These are phyloP conservation scores for Ceratobasidium sp. DNA, from an alignment of 1,284 basidiomycete species.

Conservation along the genomic window DNA sequence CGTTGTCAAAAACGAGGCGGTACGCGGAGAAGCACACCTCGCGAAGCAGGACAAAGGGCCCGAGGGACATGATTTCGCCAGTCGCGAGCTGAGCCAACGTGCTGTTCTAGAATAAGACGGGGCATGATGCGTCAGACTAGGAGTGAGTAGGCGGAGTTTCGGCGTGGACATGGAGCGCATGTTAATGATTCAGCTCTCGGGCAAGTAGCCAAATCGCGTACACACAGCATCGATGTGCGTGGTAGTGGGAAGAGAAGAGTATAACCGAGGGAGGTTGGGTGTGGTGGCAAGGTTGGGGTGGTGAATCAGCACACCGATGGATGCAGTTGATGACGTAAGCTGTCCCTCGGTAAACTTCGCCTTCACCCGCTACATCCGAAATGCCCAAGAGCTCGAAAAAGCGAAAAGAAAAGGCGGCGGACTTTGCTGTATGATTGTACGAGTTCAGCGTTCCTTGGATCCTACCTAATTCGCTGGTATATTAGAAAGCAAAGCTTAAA, in stretches of 20 bases:
- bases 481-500: constrained; percentile 93
- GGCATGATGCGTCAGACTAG: neutral
- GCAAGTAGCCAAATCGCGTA: neutral
- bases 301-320: neutral
- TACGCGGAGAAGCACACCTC: constrained; percentile 7
- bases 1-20: constrained; percentile 20
- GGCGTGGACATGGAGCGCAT: no score
- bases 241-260: neutral
- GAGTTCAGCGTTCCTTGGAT: constrained; percentile 2
- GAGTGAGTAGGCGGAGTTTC: neutral
- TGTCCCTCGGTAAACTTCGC: constrained; percentile 21
- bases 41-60: neutral
- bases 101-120: neutral
- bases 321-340: constrained; percentile 17
- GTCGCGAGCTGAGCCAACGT: neutral
- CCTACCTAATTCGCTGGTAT: constrained; percentile 10
- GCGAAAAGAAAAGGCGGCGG: constrained; percentile 85
- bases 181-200: neutral
- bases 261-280: neutral
- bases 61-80: neutral
- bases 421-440: constrained; percentile 70
- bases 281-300: neutral
- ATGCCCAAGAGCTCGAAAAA: constrained; percentile 90
- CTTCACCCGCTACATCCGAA: neutral
- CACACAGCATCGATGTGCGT: neutral